Evolutionary conservation across 495 filamentous ascomycete genomes (phyloP), one percentile per base, ranked within the genome.

Genomic region (Aspergillus coremiiformis): DNA sequence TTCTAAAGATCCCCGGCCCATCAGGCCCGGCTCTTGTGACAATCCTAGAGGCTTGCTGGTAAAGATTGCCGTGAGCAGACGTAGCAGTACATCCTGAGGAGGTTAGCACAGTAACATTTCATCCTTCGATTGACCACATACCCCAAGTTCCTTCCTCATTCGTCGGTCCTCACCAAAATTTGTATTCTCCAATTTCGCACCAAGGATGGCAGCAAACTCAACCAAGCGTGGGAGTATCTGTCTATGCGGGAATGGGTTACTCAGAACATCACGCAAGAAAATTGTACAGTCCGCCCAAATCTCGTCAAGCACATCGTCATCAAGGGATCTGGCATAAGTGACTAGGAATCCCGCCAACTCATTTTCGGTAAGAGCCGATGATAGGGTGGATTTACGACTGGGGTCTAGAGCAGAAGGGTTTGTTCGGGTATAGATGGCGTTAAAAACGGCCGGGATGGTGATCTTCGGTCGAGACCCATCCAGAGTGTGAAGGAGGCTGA

Each of bases 271-370:
- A 47, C 82, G 84, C 39, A 97, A 65, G 66, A 99, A 99, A 0
- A 84, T 81, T 59, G 89, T 89, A 65, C 92, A 97, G 60, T 99
- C 94, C 32, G 80, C 74, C 93, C 93, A 99, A 26, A 99, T 96
- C 68, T 99, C 93, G 61, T 99, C 94, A 76, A 97, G 92, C n/a
- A 93, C 86, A 73, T 99, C 93, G 57, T 99, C 93, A 60, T 99
- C 93, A 12, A 96, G 72, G 3, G 90, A 92, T 20, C 81, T 78
- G 1, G 90, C 84, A 63, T 97, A 99, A 43, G 89, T 86, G 5
- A 93, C 84, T 49, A 97, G 67, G 63, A 97, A 99, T 17, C 84
- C 80, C 8, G 90, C 88, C 14, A 97, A 71, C 57, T 95, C 90
- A 2, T 80, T 77, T 52, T 95, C 92, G 21, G 82, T 80, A 5